phyloP scores from a whole-genome alignment of 176 grass and related monocot genomes.

The Guadua angustifolia region DNA sequence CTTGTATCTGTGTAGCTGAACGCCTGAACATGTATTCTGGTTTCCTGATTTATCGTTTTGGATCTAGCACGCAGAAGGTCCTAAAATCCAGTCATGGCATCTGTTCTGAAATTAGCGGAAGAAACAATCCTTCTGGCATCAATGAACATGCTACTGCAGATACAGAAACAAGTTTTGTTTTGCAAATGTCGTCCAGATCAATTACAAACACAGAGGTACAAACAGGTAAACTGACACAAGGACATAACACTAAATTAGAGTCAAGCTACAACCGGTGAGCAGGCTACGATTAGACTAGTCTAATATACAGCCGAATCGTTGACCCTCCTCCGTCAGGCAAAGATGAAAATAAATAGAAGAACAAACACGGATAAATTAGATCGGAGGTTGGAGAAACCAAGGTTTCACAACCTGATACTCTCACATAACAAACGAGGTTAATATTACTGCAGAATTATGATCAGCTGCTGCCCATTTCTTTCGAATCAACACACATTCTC shows the following conservation, averaged over 20 bases:
- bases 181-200: neutral
- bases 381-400: conserved; percentile 52
- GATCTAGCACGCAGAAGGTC: neutral
- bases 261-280: neutral
- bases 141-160: neutral
- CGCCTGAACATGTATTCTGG: neutral
- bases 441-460: conserved; percentile 7
- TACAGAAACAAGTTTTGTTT: neutral
- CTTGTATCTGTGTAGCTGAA: neutral
- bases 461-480: neutral
- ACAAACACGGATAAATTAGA: conserved; percentile 31
- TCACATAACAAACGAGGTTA: conserved; percentile 33
- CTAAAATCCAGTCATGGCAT: neutral
- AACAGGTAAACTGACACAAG: neutral
- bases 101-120: neutral
- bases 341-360: neutral
- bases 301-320: conserved; percentile 36
- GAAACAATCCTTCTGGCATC: neutral
- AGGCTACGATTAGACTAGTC: conserved; percentile 19
- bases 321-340: neutral
- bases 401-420: conserved; percentile 66
- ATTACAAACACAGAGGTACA: neutral
- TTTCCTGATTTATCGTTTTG: neutral
- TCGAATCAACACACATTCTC: conserved; percentile 46
- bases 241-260: neutral